phyloP scores from a whole-genome alignment of 441 rosid species.

The Mallotus japonicus region DNA sequence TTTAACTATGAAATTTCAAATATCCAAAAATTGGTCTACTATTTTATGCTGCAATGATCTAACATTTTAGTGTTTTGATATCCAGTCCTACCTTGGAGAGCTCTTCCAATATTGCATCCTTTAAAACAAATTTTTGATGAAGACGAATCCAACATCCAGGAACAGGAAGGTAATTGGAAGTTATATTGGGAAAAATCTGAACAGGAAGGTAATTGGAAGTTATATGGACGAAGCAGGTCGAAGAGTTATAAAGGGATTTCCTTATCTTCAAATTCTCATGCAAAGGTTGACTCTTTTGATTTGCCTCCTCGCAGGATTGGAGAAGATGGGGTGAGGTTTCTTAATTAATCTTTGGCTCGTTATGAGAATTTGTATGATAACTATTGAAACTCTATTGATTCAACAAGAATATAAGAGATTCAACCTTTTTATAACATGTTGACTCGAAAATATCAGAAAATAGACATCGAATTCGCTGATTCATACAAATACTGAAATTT shows the following conservation, averaged over 20 bases:
- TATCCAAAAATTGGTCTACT: background rate
- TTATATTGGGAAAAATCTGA: background rate
- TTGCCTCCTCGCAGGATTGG: slow-evolving; percentile 15
- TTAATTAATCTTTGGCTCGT: slow-evolving; percentile 1
- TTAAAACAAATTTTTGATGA: background rate
- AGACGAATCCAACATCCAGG: slow-evolving; percentile 11
- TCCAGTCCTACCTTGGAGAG: background rate
- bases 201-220: too few relatives aligned
- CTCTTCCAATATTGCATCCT: slow-evolving; percentile 4
- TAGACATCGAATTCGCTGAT: too few relatives aligned
- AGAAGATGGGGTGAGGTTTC: slow-evolving; percentile 35
- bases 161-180: slow-evolving; percentile 6
- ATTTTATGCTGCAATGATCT: background rate
- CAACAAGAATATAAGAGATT: too few relatives aligned
- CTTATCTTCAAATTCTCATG: slow-evolving; percentile 4
- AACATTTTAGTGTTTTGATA: background rate
- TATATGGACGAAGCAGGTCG: background rate
- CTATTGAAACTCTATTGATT: too few relatives aligned
- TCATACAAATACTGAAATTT: too few relatives aligned
- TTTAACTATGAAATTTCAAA: background rate
- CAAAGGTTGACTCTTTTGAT: background rate
- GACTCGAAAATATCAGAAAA: too few relatives aligned
- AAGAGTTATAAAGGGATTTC: slow-evolving; percentile 6
- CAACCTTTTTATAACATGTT: too few relatives aligned
- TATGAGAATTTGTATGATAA: slow-evolving; percentile 5